Conservation (phyloP, 169 alveolate species). For the Eimeria maxima region DNA sequence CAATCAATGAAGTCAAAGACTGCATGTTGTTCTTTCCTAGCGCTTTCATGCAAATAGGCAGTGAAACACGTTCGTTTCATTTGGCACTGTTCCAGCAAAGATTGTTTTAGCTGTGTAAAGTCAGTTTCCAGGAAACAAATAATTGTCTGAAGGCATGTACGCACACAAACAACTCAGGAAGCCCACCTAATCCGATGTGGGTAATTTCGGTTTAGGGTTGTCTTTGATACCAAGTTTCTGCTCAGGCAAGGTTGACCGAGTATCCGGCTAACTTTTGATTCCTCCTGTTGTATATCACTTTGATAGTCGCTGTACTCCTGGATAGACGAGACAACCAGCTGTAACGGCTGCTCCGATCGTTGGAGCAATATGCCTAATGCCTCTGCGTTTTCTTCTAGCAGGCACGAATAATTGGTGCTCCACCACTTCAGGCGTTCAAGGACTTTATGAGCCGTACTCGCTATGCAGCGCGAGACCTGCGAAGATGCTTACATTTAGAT, state of each 20-base stretch:
- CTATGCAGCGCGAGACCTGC: constrained; percentile 67
- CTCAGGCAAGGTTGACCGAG: too few species aligned
- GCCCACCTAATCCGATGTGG: not conserved
- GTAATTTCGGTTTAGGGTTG: not conserved
- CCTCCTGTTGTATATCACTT: constrained; percentile 88
- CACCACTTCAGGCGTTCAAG: constrained; percentile 87
- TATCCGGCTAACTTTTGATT: constrained; percentile 70
- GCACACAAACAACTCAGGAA: not conserved
- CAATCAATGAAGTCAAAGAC: constrained; percentile 61
- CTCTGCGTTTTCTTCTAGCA: constrained; percentile 84
- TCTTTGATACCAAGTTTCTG: not conserved
- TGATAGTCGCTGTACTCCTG: constrained; percentile 87
- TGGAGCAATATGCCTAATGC: constrained; percentile 84
- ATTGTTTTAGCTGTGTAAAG: constrained; percentile 85
- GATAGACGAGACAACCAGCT: constrained; percentile 84
- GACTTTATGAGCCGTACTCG: constrained; percentile 78
- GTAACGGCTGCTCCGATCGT: constrained; percentile 84
- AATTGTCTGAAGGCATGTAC: constrained; percentile 69
- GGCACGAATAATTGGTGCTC: constrained; percentile 87
- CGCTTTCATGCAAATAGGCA: constrained; percentile 85
- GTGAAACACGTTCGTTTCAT: constrained; percentile 86
- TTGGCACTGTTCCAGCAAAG: constrained; percentile 85
- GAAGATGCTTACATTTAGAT: not conserved
- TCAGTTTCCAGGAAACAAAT: constrained; percentile 87
- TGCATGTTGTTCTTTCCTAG: constrained; percentile 72